phyloP scores from a whole-genome alignment of 2,329 filamentous ascomycete species.

The Paracoccidioides lutzii region DNA sequence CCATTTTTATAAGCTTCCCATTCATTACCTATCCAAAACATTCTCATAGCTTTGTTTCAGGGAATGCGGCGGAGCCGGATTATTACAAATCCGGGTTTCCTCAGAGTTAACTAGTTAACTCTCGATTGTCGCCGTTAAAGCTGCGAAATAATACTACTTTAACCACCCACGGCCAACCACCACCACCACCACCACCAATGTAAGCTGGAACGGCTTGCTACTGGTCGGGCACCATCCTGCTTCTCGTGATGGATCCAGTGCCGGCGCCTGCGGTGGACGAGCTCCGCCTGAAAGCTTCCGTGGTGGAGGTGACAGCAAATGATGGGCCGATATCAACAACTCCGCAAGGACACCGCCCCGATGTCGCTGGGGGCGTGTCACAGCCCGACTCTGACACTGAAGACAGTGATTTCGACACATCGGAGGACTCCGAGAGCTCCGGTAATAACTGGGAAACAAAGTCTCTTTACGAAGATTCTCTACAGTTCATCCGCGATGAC shows the following conservation, averaged over 20 bases:
- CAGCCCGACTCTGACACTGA: conserved; percentile 22
- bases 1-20: too few relatives aligned
- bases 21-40: too few relatives aligned
- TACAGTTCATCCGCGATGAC: conserved; percentile 46
- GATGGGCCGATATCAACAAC: conserved; percentile 7
- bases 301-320: conserved; percentile 23
- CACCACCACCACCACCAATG: conserved; percentile 22
- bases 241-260: conserved; percentile 27
- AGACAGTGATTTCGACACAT: conserved; percentile 4
- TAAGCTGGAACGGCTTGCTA: conserved; percentile 20
- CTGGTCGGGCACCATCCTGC: conserved; percentile 21
- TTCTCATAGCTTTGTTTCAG: background rate
- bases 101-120: background rate
- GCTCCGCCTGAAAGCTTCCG: conserved; percentile 22
- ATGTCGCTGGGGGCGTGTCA: conserved; percentile 21
- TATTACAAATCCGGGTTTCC: background rate
- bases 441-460: conserved; percentile 12
- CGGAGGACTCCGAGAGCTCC: conserved; percentile 4
- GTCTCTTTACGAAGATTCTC: conserved; percentile 50
- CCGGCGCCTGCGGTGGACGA: conserved; percentile 23
- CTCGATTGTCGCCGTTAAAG: background rate
- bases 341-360: conserved; percentile 15
- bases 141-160: background rate
- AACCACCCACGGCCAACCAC: background rate
- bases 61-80: background rate